Base-by-base conservation (phyloP, 2,329 filamentous ascomycete species). In the Pseudonectria foliicola region DNA sequence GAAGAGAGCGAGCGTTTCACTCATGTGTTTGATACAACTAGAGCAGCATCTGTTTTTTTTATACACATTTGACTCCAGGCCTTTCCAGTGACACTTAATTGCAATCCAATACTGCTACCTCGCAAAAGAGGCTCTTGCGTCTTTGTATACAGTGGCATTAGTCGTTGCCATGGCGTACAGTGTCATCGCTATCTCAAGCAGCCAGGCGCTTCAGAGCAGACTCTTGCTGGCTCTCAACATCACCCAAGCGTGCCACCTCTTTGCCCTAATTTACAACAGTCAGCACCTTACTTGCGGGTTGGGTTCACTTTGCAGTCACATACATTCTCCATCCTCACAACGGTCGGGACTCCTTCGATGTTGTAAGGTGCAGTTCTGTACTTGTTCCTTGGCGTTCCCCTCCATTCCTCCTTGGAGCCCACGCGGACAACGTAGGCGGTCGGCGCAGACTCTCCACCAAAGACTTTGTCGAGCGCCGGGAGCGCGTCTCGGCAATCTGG, bases 401-500 rank as follows among this genome's bases (percentile, higher is more conserved):
- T 44, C 53, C 53, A 55, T 26, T 55, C 45, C 6, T 44, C 38
- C 3, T 37, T 37, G 1, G 44, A 33, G 2, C 53, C 53, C 0
- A 52, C 53, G n/a, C 45, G 52, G 5, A 55, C 48, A 2, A 56
- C 34, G 18, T 53, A 38, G 0, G 53, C 53, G 1, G 39, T 46
- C 2, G 53, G 53, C 2, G 49, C 47, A 5, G 50, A 46, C 2
- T 43, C 40, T 3, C 33, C 26, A 0, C 46, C 49, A 25, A 55
- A 56, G 4, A 56, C 53, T 1, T 25, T 41, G 0, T 47, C 38
- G 2, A 55, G 27, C 4, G 48, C 49, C 4, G 52, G 49, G 5
- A 55, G 25, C 0, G 52, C 52, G 29, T 53, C 39, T 8, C 44
- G 42, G 12, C 49, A 55, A 31, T 55, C 52, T 1, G 52, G 52